These are phyloP conservation scores for Lipomyces oligophaga DNA, from an alignment of 805 yeast species.

Conservation along the genomic window DNA sequence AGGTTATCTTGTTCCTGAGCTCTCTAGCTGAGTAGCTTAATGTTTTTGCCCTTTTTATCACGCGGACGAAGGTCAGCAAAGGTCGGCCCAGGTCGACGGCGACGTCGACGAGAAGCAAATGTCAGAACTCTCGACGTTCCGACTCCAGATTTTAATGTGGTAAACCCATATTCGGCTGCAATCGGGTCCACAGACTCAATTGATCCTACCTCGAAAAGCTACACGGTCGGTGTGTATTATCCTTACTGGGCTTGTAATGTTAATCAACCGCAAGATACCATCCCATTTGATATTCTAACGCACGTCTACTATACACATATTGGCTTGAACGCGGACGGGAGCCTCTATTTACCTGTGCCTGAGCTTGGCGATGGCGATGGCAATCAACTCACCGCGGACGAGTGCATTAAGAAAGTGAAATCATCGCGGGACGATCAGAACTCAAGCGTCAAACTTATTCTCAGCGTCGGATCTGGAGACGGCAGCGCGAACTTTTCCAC, in stretches of 20 bases:
- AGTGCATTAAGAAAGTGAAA: slow-evolving; percentile 5
- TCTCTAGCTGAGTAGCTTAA: no score
- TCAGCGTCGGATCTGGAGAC: slow-evolving; percentile 83
- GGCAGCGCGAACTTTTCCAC: slow-evolving; percentile 48
- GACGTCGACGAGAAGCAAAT: no score
- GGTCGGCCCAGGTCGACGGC: no score
- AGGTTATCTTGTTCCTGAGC: no score
- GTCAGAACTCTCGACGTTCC: no score
- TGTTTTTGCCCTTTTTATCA: no score
- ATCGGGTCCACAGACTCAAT: no score
- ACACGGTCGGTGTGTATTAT: slow-evolving; percentile 16
- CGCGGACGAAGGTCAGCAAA: no score
- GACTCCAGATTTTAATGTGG: no score
- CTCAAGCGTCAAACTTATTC: slow-evolving; percentile 47
- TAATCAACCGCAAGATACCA: slow-evolving; percentile 38
- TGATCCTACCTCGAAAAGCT: no score
- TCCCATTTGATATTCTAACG: slow-evolving; percentile 55
- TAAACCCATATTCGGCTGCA: no score
- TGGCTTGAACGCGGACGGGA: slow-evolving; percentile 52
- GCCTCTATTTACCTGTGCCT: slow-evolving; percentile 46
- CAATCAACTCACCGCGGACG: slow-evolving; percentile 1
- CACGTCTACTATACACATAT: slow-evolving; percentile 77
- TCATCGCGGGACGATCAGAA: slow-evolving; percentile 3
- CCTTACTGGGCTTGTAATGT: slow-evolving; percentile 25
- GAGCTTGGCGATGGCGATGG: slow-evolving; percentile 11